phyloP scores from a whole-genome alignment of 2,329 filamentous ascomycete genomes.

The Ophiostoma perfectum region DNA sequence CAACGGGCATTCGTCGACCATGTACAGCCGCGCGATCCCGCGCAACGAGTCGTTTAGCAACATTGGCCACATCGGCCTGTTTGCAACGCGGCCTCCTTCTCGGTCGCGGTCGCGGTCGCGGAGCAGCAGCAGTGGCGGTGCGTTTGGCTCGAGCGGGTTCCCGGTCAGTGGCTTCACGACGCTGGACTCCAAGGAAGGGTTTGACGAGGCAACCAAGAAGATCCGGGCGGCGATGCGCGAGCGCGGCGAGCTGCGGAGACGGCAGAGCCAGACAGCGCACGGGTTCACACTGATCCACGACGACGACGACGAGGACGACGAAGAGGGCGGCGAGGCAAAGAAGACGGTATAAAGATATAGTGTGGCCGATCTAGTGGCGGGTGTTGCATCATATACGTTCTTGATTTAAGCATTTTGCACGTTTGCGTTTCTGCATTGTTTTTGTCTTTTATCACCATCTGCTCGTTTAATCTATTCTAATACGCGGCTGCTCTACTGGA shows the following conservation, averaged over 20 bases:
- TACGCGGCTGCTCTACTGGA: not conserved
- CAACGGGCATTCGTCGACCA: conserved; percentile 39
- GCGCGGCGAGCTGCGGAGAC: conserved; percentile 57
- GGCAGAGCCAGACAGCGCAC: conserved; percentile 40
- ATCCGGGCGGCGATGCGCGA: conserved; percentile 81
- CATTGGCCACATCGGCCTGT: conserved; percentile 80
- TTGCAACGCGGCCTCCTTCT: conserved; percentile 73
- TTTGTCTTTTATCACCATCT: not conserved
- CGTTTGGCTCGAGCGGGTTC: conserved; percentile 56
- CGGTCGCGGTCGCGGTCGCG: conserved; percentile 75
- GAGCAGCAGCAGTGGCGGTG: conserved; percentile 62
- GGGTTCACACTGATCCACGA: conserved; percentile 24
- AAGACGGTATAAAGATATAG: conserved; percentile 19
- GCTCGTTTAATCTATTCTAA: not conserved
- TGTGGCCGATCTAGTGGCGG: not conserved
- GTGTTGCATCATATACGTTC: not conserved
- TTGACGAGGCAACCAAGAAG: conserved; percentile 78
- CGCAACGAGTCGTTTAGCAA: conserved; percentile 93
- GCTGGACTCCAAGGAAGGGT: conserved; percentile 61
- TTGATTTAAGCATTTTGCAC: not conserved
- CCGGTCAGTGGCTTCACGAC: conserved; percentile 65
- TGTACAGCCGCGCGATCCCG: conserved; percentile 55
- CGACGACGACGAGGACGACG: conserved; percentile 24
- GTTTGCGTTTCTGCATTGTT: not conserved
- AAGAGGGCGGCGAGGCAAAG: conserved; percentile 23